Conservation (phyloP, 768 basidiomycete genomes). For the Termitomyces sp. region DNA sequence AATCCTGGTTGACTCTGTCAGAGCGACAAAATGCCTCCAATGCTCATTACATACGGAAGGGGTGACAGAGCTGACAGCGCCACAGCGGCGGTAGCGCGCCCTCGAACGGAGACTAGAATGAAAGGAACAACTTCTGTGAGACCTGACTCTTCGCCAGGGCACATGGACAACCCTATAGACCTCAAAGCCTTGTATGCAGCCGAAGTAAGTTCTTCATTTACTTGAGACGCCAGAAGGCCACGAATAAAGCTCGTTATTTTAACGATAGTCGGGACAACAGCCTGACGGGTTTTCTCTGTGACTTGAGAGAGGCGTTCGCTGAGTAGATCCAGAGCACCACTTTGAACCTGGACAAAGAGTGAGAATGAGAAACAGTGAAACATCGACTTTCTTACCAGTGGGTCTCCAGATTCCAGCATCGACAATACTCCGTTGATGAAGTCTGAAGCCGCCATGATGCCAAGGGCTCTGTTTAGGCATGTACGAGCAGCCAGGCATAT, state of each 20-base stretch:
- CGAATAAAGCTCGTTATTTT: slow-evolving; percentile 48
- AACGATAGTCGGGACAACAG: slow-evolving; percentile 41
- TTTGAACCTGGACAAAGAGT: slow-evolving; percentile 42
- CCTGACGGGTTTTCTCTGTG: slow-evolving; percentile 46
- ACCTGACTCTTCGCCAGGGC: slow-evolving; percentile 59
- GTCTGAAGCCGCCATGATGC: slow-evolving; percentile 61
- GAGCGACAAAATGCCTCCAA: neutral
- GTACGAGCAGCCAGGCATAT: slow-evolving; percentile 41
- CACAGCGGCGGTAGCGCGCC: slow-evolving; percentile 26
- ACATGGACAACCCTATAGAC: slow-evolving; percentile 51
- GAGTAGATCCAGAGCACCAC: slow-evolving; percentile 66
- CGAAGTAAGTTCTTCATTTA: slow-evolving; percentile 31
- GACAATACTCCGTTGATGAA: slow-evolving; percentile 55
- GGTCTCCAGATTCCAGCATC: slow-evolving; percentile 50
- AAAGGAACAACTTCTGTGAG: slow-evolving; percentile 56
- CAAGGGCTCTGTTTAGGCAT: slow-evolving; percentile 49
- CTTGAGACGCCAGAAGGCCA: slow-evolving; percentile 36
- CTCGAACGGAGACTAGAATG: slow-evolving; percentile 43
- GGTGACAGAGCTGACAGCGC: slow-evolving; percentile 53
- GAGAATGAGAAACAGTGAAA: neutral
- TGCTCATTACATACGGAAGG: slow-evolving; percentile 46
- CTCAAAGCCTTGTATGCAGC: slow-evolving; percentile 57
- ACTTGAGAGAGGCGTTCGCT: slow-evolving; percentile 60
- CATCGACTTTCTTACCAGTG: slow-evolving; percentile 33
- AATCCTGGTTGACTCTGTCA: slow-evolving; percentile 32